Evolutionary conservation across 208 protist genomes (phyloP), one percentile per base, ranked within the genome.

Genomic region (Crithidia sp.): DNA sequence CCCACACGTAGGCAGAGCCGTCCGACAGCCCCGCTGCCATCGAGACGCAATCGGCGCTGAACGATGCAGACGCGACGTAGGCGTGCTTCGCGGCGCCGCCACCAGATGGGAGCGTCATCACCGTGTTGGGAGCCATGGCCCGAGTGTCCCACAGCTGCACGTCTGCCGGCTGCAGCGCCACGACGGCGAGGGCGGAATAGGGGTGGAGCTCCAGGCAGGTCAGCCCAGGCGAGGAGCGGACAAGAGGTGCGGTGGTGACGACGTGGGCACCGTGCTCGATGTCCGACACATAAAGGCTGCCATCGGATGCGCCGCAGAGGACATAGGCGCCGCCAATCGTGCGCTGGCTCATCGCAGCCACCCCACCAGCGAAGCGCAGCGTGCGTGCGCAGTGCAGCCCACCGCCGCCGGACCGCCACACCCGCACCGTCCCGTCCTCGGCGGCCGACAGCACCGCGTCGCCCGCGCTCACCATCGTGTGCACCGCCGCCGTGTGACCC

Each of bases 371-470:
- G 68, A 80, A 91, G 53, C 83, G 86, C 75, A 91, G 70, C 44
- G 83, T 88, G 16, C 73, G 75, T 10, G 50, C 64, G 67, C 86
- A 86, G 59, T 68, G 66, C 55, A 84, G 79, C 47, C 74, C 39
- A 52, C 67, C 54, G 5, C 56, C 71, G 40, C 79, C 68, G 37
- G 74, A 63, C 57, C 87, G 92, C 98, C 98, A 99, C 60, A 99
- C 98, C 36, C 98, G 88, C 72, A 99, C 96, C 28, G 98, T 99
- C 63, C 97, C 85, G 81, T 99, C 99, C 68, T 99, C 98, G 2
- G 96, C 98, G 3, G 95, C 91, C 5, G 93, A 98, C 2, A 99
- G 80, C 36, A 66, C 62, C 7, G 56, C 61, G 28, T 69, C 53
- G 44, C n/a, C 12, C 19, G 62, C 50, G 13, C 45, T 63, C 17